Conservation (phyloP, 768 basidiomycete genomes). For the Mycena olivaceomarginata region DNA sequence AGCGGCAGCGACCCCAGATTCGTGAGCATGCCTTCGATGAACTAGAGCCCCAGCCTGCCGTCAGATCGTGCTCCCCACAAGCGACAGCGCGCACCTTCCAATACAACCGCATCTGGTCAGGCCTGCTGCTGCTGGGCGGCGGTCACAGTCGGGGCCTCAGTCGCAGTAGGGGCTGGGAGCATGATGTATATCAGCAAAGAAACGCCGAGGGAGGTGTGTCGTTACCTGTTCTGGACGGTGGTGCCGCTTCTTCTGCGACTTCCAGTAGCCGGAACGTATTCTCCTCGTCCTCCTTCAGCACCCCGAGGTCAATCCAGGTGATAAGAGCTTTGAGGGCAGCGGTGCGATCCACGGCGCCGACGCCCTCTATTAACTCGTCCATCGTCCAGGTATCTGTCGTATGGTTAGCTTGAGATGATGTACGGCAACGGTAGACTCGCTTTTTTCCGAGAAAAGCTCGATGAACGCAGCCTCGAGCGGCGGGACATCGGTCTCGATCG, state of each 20-base stretch:
- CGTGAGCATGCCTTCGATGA: conserved; percentile 94
- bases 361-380: conserved; percentile 77
- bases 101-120: conserved; percentile 90
- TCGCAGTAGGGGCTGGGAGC: conserved; percentile 52
- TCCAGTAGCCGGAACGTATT: conserved; percentile 81
- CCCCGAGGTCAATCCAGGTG: conserved; percentile 90
- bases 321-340: conserved; percentile 83
- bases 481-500: conserved; percentile 82
- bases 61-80: conserved; percentile 11
- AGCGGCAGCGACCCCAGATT: conserved; percentile 86
- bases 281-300: conserved; percentile 82
- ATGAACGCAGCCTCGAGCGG: conserved; percentile 95
- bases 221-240: conserved; percentile 52
- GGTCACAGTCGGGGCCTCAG: conserved; percentile 69
- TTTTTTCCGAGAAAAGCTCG: conserved; percentile 86
- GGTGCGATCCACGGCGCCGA: conserved; percentile 80
- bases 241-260: conserved; percentile 67
- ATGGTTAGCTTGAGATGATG: neutral
- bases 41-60: conserved; percentile 64
- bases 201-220: neutral
- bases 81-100: conserved; percentile 80
- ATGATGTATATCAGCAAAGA: neutral
- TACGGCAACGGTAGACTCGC: conserved; percentile 57
- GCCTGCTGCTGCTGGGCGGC: conserved; percentile 85
- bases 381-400: conserved; percentile 81